These are phyloP conservation scores for Penicillium sp. DNA, from an alignment of 2,329 filamentous ascomycete species.

Conservation along the genomic window DNA sequence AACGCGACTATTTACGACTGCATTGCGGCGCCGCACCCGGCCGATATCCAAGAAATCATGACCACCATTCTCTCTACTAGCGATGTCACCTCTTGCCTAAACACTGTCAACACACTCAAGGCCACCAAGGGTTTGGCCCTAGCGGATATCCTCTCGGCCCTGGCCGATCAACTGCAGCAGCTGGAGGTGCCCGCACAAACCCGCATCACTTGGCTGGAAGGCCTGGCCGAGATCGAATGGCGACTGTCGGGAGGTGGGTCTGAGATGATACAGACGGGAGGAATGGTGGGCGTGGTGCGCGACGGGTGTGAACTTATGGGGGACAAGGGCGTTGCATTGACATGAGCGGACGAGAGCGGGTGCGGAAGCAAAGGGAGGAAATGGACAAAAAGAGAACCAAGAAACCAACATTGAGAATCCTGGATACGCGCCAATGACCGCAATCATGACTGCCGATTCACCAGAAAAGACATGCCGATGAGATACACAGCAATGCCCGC, in stretches of 20 bases:
- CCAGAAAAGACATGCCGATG: too few species aligned
- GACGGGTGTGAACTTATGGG: constrained; percentile 76
- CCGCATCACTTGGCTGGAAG: constrained; percentile 87
- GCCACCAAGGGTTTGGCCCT: constrained; percentile 79
- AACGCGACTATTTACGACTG: constrained; percentile 94
- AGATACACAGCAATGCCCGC: too few species aligned
- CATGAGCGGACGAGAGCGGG: too few species aligned
- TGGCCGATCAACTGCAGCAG: constrained; percentile 77
- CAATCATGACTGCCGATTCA: too few species aligned
- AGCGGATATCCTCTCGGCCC: constrained; percentile 85
- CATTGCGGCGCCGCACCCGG: constrained; percentile 89
- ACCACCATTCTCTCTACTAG: constrained; percentile 77
- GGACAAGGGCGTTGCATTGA: constrained; percentile 31
- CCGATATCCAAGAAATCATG: constrained; percentile 80
- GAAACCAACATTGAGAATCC: too few species aligned
- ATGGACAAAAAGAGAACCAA: too few species aligned
- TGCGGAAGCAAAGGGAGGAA: too few species aligned
- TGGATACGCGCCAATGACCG: too few species aligned
- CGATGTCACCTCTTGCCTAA: constrained; percentile 85
- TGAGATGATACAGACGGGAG: constrained; percentile 87
- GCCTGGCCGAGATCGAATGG: constrained; percentile 89
- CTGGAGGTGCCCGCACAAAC: constrained; percentile 83
- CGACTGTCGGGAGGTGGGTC: constrained; percentile 81
- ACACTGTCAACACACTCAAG: constrained; percentile 85
- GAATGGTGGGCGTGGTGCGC: constrained; percentile 82